Evolutionary conservation across 2,329 filamentous ascomycete genomes (phyloP), one percentile per base, ranked within the genome.

Genomic region (Triangularia verruculosa): DNA sequence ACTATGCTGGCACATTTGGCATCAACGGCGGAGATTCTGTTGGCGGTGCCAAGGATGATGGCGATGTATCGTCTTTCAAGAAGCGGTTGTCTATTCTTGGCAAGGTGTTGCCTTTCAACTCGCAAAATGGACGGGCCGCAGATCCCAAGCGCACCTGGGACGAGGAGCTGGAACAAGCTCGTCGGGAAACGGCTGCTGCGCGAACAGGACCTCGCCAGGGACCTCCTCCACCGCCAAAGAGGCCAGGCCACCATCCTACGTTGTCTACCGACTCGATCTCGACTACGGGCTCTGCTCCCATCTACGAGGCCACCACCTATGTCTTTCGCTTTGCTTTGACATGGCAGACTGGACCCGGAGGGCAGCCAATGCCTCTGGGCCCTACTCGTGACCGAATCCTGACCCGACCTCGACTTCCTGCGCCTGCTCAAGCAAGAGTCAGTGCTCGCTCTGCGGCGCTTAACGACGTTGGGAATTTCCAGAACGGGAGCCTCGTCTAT

Each of bases 241-340:
- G 72, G 1, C 70, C 73, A 15, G 64, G 73, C 47, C 70, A 74
- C 43, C 65, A 67, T 20, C 71, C 72, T 22, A 75, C 75, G 0
- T 72, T 80, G 1, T 74, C 78, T 12, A 81, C 81, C 2, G 83
- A 86, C 60, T 74, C 73, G 1, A 77, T 77, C 13, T 84, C 83
- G 27, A 86, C 83, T 15, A 78, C 80, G n/a, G 80, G 80, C 13
- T 86, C 84, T 8, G 79, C 82, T 1, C 84, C 85, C 0, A 77
- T 82, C 5, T 84, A 77, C 64, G 82, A 86, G 68, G 77, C 84
- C 72, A 77, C 82, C 73, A 79, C 82, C 67, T 92, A 86, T 71
- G 82, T 86, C 64, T 93, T 93, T 79, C 90, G 88, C 66, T 93
- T 93, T 71, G 86, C 88, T 9, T 81, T 77, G 8, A 72, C 72